Percentiles rank a stretch among this genome's conserved stretches.
Evolutionary conservation across 2,329 filamentous ascomycete genomes (phyloP).

Genomic region (Diaporthe vexans): DNA sequence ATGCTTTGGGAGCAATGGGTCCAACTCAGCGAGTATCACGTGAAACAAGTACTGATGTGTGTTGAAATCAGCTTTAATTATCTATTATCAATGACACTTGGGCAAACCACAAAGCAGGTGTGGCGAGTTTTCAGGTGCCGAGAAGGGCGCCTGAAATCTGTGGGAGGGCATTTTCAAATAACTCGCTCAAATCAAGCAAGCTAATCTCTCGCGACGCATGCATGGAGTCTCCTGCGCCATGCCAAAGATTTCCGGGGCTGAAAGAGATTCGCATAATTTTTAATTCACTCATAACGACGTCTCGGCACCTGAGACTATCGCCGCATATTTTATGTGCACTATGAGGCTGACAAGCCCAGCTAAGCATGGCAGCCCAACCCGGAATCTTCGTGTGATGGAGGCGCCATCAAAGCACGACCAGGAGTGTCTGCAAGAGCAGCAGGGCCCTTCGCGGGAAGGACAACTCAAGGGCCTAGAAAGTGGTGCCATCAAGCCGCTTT

Average conservation of each 20-base stretch:
- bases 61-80: too few species aligned
- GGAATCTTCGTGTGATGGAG: neutral
- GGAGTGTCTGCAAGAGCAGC: neutral
- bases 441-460: neutral
- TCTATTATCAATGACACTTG: neutral
- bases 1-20: conserved; percentile 10
- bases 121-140: neutral
- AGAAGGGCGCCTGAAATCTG: neutral
- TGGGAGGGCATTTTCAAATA: too few species aligned
- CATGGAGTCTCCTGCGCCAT: neutral
- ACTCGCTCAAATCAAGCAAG: too few species aligned
- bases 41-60: neutral
- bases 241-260: neutral
- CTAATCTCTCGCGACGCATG: too few species aligned
- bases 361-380: neutral
- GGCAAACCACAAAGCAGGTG: neutral
- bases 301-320: neutral
- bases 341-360: neutral
- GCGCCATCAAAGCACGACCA: neutral
- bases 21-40: neutral
- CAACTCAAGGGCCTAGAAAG: neutral
- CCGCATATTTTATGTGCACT: neutral
- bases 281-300: neutral
- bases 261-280: neutral
- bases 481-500: conserved; percentile 28